Base-by-base conservation (phyloP, 1,139 yeast genomes). In the Kurtzmaniella natalensis region DNA sequence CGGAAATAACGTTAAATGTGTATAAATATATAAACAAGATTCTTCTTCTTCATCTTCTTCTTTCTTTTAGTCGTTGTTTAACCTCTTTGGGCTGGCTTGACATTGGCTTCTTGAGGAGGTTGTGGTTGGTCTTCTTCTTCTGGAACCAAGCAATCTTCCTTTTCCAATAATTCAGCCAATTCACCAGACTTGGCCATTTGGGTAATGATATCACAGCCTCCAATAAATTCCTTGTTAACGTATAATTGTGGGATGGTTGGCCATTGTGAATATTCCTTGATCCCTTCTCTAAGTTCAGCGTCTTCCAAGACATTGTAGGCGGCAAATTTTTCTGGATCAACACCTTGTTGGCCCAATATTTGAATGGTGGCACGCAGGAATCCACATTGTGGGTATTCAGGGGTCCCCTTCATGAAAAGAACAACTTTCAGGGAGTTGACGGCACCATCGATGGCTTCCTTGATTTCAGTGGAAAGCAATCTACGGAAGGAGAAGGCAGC, bases 301-400 rank as follows among this genome's bases (percentile, higher is more conserved):
- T 94, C 98, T 59, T 92, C 98, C 46, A 94, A 70, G 0, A 94
- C 98, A 52, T 94, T 92, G 63, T 84, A 94, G 24, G 98, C 98
- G 31, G 97, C 96, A 61, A 94, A 89, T 59, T 92, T 89, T 31
- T 68, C 75, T 5, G 98, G 98, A 59, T 94, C 96, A 21, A 94
- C 97, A 37, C 98, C 98, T 57, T 89, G 95, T 57, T 88, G 94
- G 14, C 98, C 97, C 43, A 94, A 72, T 32, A 88, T 76, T 55
- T 87, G 94, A 46, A 94, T 89, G 13, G 96, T 86, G 34, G 95
- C 95, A 53, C 96, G 77, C 5, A 96, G 88, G 54, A 94, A 94
- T 1, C 99, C 98, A 69, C 99, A 94, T 51, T 88, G 95, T 20
- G 99, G 99, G 39, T 85, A 87, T 52, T 89, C 96, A 1, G 99